These are phyloP conservation scores for Rhodotorula babjevae DNA, from an alignment of 768 basidiomycete species.

Conservation along the genomic window DNA sequence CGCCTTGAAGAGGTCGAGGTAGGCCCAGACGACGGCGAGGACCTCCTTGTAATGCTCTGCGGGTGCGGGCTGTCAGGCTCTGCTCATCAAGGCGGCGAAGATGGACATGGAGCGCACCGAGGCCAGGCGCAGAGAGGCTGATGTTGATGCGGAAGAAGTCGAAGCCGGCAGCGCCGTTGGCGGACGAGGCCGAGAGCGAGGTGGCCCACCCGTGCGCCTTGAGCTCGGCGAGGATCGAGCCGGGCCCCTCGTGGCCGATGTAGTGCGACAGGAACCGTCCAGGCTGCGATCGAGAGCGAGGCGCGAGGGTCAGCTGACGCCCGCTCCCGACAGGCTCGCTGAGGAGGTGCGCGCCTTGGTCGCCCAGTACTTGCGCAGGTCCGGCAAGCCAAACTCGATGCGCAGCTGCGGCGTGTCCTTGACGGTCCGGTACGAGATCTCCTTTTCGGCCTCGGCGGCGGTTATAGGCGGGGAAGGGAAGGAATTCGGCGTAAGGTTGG, in stretches of 20 bases:
- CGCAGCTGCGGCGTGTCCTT: conserved; percentile 48
- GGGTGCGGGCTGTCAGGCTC: too few relatives aligned
- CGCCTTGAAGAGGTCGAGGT: conserved; percentile 51
- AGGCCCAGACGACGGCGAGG: conserved; percentile 67
- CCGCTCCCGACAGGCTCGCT: fast-evolving
- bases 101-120: conserved; percentile 42
- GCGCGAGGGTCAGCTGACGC: too few relatives aligned
- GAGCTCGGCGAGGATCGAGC: conserved; percentile 77
- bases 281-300: conserved; percentile 53
- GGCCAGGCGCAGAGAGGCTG: conserved; percentile 72
- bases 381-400: conserved; percentile 44
- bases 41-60: conserved; percentile 71
- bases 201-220: conserved; percentile 53
- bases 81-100: too few relatives aligned
- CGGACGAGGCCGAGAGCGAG: conserved; percentile 59
- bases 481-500: conserved; percentile 2
- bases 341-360: conserved; percentile 43
- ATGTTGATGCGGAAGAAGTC: conserved; percentile 75
- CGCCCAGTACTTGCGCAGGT: conserved; percentile 2
- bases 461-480: conserved; percentile 28
- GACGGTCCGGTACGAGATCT: conserved; percentile 48
- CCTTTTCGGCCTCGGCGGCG: conserved; percentile 33
- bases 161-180: conserved; percentile 65
- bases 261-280: conserved; percentile 69
- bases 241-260: conserved; percentile 68